Conservation (phyloP, 2,329 filamentous ascomycete species). For the Penicillium sp. region DNA sequence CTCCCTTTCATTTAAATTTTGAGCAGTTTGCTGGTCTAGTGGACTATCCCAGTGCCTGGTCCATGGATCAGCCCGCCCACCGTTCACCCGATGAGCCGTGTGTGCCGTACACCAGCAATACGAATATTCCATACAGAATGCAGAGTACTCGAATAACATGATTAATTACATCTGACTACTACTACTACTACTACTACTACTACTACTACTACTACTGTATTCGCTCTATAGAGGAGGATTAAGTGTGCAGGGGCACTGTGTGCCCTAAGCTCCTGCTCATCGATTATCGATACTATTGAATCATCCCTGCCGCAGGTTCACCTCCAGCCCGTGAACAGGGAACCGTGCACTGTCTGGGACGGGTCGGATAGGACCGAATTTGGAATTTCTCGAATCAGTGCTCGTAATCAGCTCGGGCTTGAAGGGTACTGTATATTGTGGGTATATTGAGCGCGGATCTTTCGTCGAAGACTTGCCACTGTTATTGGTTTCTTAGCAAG, state of each 20-base stretch:
- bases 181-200: too few species aligned
- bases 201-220: too few species aligned
- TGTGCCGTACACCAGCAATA: conserved; percentile 1
- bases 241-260: neutral
- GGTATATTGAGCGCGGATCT: conserved; percentile 1
- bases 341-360: conserved; percentile 23
- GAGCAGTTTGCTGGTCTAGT: conserved; percentile 4
- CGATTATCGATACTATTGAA: neutral
- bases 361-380: conserved; percentile 24
- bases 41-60: conserved; percentile 8
- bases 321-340: conserved; percentile 15
- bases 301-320: conserved; percentile 11
- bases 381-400: conserved; percentile 14
- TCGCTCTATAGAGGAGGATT: neutral
- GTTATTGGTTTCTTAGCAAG: neutral
- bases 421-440: neutral
- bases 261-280: conserved; percentile 6
- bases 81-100: conserved; percentile 24
- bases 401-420: neutral
- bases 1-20: neutral
- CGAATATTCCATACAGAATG: neutral
- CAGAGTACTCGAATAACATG: neutral
- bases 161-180: neutral
- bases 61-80: conserved; percentile 27
- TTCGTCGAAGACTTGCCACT: neutral